These are phyloP conservation scores for Coniochaeta ligniaria DNA, from an alignment of 2,329 filamentous ascomycete species.

Conservation along the genomic window DNA sequence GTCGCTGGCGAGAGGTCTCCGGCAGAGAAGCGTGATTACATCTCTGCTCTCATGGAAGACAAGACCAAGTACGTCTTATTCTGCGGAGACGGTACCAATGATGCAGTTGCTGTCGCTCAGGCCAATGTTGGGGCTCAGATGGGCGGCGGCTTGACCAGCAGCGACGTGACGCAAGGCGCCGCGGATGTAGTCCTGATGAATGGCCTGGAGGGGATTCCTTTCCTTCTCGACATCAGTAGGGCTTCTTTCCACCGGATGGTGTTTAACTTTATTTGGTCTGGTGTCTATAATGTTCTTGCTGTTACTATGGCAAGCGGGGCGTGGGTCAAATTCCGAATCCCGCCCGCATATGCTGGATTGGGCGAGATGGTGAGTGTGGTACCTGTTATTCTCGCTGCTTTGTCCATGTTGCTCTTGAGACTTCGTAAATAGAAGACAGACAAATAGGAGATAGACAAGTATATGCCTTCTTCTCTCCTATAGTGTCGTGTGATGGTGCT, in stretches of 20 bases:
- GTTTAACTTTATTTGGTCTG: slow-evolving; percentile 66
- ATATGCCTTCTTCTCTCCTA: no score
- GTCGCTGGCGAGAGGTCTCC: slow-evolving; percentile 35
- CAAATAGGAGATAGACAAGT: no score
- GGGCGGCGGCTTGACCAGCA: slow-evolving; percentile 6
- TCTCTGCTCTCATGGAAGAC: slow-evolving; percentile 27
- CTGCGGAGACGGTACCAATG: slow-evolving; percentile 73
- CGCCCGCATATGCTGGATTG: slow-evolving; percentile 58
- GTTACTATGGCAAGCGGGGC: slow-evolving; percentile 60
- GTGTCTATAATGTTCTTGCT: slow-evolving; percentile 63
- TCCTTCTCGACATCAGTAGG: slow-evolving; percentile 46
- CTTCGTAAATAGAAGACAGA: no score
- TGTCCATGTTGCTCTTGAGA: no score
- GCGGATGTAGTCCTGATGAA: slow-evolving; percentile 64
- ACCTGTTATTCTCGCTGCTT: slow-evolving; percentile 46
- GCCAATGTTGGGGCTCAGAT: slow-evolving; percentile 68
- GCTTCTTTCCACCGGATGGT: slow-evolving; percentile 40
- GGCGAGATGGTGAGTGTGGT: slow-evolving; percentile 69
- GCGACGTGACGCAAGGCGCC: slow-evolving; percentile 57
- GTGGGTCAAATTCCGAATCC: slow-evolving; percentile 36
- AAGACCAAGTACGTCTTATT: slow-evolving; percentile 48
- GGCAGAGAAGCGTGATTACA: slow-evolving; percentile 36
- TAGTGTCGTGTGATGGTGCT: no score
- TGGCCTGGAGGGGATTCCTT: slow-evolving; percentile 43
- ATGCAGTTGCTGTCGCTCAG: slow-evolving; percentile 64